Evolutionary conservation across 2,329 filamentous ascomycete species (phyloP), one percentile per base, ranked within the genome.

Genomic region (Monosporascus sp.): DNA sequence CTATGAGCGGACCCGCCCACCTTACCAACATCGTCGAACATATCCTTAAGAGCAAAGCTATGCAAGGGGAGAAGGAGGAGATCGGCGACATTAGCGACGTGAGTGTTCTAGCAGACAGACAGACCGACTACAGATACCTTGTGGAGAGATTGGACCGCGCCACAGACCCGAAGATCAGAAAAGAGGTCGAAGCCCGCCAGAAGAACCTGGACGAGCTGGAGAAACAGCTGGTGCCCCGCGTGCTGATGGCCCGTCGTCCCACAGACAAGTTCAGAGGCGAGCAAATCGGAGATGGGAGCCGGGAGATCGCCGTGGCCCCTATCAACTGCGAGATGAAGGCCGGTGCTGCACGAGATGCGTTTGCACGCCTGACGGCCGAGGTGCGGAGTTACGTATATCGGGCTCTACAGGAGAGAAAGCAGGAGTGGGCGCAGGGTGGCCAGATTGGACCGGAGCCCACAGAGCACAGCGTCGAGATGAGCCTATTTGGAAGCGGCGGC

Each of bases 251-350:
- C 17, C 31, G 48, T 3, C 48, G 48, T 49, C 17, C 17, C 1
- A 49, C 17, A 17, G 17, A 40, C 20, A 35, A 35, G n/a, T 50
- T 50, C 37, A 50, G 37, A 22, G 20, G 48, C 22, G 37, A 50
- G 37, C 37, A 50, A 38, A 50, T 50, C 22, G 37, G 48, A 37
- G 37, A 50, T n/a, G 37, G 20, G 37, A 41, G 37, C 48, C 37
- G 22, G 37, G 48, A 50, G 37, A 50, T 50, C 17, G 11, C 43
- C 48, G 48, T 50, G 22, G 19, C 37, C 17, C 43, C 22, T 24
- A 50, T 50, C 6, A 50, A 27, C 48, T 50, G 48, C 37, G 6
- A 37, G 35, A 50, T 50, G 6, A 50, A 22, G 31, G 48, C 40
- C 37, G 20, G 35, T 22, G 6, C 37, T 17, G 19, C 19, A 27